Evolutionary conservation across 2,329 filamentous ascomycete species (phyloP), one percentile per base, ranked within the genome.

Genomic region (Fusarium cicatricum): DNA sequence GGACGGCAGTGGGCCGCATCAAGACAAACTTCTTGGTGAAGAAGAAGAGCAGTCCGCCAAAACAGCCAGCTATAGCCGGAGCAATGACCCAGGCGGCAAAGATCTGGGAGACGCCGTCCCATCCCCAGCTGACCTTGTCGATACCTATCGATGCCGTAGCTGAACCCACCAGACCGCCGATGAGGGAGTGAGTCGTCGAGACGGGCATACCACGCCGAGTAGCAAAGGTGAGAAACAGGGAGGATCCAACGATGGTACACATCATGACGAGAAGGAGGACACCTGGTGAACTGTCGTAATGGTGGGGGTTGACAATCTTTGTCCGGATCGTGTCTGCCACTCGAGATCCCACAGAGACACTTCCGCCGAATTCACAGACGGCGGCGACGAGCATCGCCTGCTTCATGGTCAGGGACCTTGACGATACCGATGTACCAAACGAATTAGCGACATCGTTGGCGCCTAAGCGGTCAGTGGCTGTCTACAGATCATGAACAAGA

Each of bases 371-470:
- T 70, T 89, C 86, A 73, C 87, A 85, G 52, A 87, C 71, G 41
- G 81, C 78, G 33, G 82, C 84, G 23, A 85, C 71, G 19, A 80
- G 63, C 83, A 86, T 85, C 57, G 83, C 85, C 72, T 88, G 84
- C 55, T 82, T 66, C 71, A 87, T 83, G 14, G 84, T 82, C 47
- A 89, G 73, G 52, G 88, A 90, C 37, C 87, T 80, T 14, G 88
- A 90, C 2, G 86, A 89, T 60, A 91, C 89, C 62, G 85, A 88
- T 34, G 86, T 90, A 16, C 88, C 87, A 83, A 87, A 91, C 4
- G 87, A 84, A 77, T 91, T 91, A 73, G 89, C 88, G 53, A 91
- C 88, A 88, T 91, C 89, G 74, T 86, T 81, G 65, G 79, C 79
- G 60, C 77, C 78, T 80, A 26, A n/a, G 6, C 4, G 1, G 55